phyloP scores from a whole-genome alignment of 2,329 filamentous ascomycete genomes.

The Xenoacremonium recifei region DNA sequence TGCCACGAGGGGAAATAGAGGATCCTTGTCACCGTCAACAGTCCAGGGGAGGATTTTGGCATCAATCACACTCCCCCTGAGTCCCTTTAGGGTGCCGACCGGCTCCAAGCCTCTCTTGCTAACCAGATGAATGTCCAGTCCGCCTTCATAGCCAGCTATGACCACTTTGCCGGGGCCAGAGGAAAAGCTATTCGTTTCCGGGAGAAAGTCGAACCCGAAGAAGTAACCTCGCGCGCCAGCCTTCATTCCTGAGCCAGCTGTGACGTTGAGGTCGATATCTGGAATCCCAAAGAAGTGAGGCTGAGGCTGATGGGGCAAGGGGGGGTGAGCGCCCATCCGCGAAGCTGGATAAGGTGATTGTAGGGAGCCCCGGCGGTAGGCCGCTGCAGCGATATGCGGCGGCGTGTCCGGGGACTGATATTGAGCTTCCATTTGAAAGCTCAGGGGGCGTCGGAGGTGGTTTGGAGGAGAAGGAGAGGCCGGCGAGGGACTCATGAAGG shows the following conservation, averaged over 20 bases:
- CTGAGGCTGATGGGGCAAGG: slow-evolving; percentile 72
- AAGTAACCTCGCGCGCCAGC: slow-evolving; percentile 71
- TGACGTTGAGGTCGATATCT: slow-evolving; percentile 70
- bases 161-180: slow-evolving; percentile 61
- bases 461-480: slow-evolving; percentile 40
- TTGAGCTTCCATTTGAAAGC: slow-evolving; percentile 52
- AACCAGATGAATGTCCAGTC: slow-evolving; percentile 72
- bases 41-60: slow-evolving; percentile 81
- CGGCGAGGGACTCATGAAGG: slow-evolving; percentile 43
- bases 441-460: slow-evolving; percentile 45
- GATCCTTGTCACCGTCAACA: slow-evolving; percentile 49
- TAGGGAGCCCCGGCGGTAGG: slow-evolving; percentile 46
- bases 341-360: slow-evolving; percentile 49
- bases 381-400: slow-evolving; percentile 33
- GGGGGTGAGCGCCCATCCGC: slow-evolving; percentile 53
- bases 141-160: slow-evolving; percentile 77
- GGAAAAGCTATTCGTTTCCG: slow-evolving; percentile 37
- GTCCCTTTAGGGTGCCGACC: slow-evolving; percentile 68
- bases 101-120: slow-evolving; percentile 70
- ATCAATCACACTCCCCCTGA: slow-evolving; percentile 75
- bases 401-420: slow-evolving; percentile 42
- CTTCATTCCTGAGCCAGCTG: slow-evolving; percentile 52
- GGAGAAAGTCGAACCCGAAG: slow-evolving; percentile 76
- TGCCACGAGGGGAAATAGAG: slow-evolving; percentile 71
- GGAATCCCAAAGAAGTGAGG: slow-evolving; percentile 75